These are phyloP conservation scores for Carex parvula DNA, from an alignment of 176 grass and related monocot genomes.

Conservation along the genomic window DNA sequence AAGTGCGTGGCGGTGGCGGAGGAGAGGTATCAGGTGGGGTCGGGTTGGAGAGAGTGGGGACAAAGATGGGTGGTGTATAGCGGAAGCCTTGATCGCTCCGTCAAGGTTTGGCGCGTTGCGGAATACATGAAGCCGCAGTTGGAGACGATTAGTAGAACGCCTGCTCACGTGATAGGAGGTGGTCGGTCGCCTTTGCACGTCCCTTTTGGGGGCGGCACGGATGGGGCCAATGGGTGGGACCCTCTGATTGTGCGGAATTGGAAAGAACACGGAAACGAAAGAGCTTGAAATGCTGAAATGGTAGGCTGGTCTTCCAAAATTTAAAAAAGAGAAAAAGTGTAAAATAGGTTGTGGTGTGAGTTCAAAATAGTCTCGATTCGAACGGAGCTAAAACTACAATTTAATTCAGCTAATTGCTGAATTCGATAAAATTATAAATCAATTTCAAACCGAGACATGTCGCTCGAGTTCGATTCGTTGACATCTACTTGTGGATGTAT, in stretches of 20 bases:
- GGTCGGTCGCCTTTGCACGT: constrained; percentile 15
- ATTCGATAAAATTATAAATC: too few relatives aligned
- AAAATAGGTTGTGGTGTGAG: background rate
- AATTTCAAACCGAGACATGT: too few relatives aligned
- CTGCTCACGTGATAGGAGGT: background rate
- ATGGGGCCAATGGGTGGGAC: background rate
- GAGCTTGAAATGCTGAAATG: background rate
- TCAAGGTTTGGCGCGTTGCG: constrained; percentile 72
- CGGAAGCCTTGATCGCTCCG: constrained; percentile 80
- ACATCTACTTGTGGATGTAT: background rate
- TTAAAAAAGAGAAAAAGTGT: background rate
- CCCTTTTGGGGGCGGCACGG: background rate
- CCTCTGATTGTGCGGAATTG: background rate
- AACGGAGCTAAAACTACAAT: too few relatives aligned
- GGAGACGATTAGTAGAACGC: constrained; percentile 6
- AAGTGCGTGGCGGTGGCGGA: constrained; percentile 67
- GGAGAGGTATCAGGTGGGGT: constrained; percentile 2
- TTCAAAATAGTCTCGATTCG: background rate
- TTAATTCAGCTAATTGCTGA: too few relatives aligned
- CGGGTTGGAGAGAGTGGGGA: background rate
- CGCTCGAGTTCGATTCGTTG: too few relatives aligned
- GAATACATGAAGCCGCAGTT: constrained; percentile 7
- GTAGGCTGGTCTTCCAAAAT: too few relatives aligned
- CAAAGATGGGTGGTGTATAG: constrained; percentile 68
- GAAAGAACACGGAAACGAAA: background rate